phyloP scores from a whole-genome alignment of 352 stramenopile genomes.

The Aphanomyces astaci region DNA sequence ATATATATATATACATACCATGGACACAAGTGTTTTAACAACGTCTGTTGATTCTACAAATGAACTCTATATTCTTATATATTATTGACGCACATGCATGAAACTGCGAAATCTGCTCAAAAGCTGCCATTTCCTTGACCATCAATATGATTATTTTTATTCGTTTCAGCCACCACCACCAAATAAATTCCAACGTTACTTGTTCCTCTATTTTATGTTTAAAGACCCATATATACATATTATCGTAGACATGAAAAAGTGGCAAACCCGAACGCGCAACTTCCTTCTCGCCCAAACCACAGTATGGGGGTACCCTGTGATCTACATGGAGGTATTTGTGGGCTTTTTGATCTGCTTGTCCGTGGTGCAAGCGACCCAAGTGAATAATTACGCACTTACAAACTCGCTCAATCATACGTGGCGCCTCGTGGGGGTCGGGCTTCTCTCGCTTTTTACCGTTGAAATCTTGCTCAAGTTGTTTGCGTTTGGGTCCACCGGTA shows the following conservation, averaged over 20 bases:
- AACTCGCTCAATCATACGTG: constrained; percentile 68
- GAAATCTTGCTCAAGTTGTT: constrained; percentile 73
- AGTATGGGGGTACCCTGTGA: constrained; percentile 57
- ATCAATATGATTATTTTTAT: no score
- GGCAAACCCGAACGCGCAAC: constrained; percentile 33
- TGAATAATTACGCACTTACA: constrained; percentile 73
- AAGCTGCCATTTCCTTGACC: no score
- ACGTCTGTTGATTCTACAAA: no score
- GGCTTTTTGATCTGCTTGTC: constrained; percentile 67
- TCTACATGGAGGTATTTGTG: constrained; percentile 64
- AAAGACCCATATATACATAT: constrained; percentile 32
- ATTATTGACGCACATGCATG: no score
- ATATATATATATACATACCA: no score
- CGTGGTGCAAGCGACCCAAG: constrained; percentile 68
- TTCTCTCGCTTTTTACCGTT: constrained; percentile 65
- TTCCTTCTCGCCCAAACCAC: constrained; percentile 54
- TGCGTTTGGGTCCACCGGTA: constrained; percentile 56
- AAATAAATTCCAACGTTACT: no score
- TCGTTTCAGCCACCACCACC: no score
- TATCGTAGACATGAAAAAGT: constrained; percentile 44
- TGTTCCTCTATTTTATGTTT: no score
- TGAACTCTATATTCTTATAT: no score
- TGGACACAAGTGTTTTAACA: no score
- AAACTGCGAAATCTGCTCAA: no score
- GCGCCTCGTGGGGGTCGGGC: constrained; percentile 56